Conservation (phyloP, 306 rosid species). For the Inga laurina region DNA sequence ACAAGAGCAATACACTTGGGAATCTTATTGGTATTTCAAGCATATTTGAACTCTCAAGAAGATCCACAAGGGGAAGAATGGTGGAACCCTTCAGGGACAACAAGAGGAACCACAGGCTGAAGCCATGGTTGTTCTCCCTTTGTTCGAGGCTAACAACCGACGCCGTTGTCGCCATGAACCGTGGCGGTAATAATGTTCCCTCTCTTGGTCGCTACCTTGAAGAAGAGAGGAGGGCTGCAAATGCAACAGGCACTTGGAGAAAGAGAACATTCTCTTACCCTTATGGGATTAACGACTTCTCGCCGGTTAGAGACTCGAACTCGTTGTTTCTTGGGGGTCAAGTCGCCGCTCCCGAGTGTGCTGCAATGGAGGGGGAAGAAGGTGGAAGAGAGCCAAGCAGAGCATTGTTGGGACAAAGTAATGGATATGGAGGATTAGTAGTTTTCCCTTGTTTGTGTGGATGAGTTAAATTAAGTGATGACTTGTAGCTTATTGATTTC, state of each 20-base stretch:
- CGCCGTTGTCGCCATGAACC: slow-evolving; percentile 28
- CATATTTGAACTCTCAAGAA: slow-evolving; percentile 52
- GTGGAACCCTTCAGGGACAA: slow-evolving; percentile 40
- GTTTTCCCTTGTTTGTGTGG: slow-evolving; percentile 50
- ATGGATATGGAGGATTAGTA: slow-evolving; percentile 38
- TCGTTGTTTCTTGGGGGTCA: slow-evolving; percentile 37
- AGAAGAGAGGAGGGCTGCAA: slow-evolving; percentile 52
- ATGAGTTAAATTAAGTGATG: slow-evolving; percentile 14
- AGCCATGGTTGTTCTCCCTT: slow-evolving; percentile 60
- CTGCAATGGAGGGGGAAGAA: slow-evolving; percentile 15
- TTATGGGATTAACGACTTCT: slow-evolving; percentile 43
- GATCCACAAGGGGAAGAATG: slow-evolving; percentile 55
- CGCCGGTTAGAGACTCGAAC: slow-evolving; percentile 35
- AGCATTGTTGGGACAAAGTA: slow-evolving; percentile 36
- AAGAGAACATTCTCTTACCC: slow-evolving; percentile 35
- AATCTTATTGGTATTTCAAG: slow-evolving; percentile 61
- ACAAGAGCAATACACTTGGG: slow-evolving; percentile 62
- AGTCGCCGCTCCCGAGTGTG: slow-evolving; percentile 41
- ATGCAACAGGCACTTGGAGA: slow-evolving; percentile 20
- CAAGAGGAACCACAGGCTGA: slow-evolving; percentile 47
- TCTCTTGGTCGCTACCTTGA: slow-evolving; percentile 78
- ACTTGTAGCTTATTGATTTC: not conserved
- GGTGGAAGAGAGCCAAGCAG: slow-evolving; percentile 30
- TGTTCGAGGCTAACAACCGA: slow-evolving; percentile 67
- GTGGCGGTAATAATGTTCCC: slow-evolving; percentile 28